Conservation (phyloP, 108 stramenopile species). For the Skeletonema menzelii region DNA sequence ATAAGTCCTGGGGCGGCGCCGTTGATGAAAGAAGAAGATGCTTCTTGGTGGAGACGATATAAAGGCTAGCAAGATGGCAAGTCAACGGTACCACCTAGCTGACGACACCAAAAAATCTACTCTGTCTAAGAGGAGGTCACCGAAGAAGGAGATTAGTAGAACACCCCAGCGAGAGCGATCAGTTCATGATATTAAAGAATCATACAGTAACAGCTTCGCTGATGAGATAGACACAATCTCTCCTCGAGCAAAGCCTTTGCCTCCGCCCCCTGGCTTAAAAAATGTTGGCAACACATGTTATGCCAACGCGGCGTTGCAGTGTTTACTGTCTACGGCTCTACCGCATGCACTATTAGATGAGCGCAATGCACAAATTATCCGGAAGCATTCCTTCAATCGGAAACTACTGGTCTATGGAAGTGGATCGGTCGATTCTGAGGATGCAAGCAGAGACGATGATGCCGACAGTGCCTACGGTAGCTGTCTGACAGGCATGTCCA, state of each 20-base stretch:
- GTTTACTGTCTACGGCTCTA: constrained; percentile 71
- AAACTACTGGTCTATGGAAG: constrained; percentile 67
- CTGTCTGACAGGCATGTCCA: constrained; percentile 37
- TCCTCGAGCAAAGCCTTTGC: constrained; percentile 7
- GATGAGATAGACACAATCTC: background rate
- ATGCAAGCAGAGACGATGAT: constrained; percentile 21
- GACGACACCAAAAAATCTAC: background rate
- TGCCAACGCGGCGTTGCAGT: constrained; percentile 83
- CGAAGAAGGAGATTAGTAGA: background rate
- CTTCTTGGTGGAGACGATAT: background rate
- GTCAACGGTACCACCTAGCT: too few relatives aligned
- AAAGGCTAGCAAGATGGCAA: background rate
- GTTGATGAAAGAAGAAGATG: background rate
- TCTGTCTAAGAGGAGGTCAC: background rate
- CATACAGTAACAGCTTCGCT: background rate
- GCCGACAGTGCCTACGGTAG: constrained; percentile 26
- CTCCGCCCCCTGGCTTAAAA: constrained; percentile 68
- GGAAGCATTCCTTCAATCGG: constrained; percentile 79
- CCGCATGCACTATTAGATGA: constrained; percentile 76
- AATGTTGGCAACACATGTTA: constrained; percentile 89
- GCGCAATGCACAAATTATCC: constrained; percentile 62
- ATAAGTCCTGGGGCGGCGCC: background rate
- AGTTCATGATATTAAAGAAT: background rate
- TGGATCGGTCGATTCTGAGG: constrained; percentile 66
- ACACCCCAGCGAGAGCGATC: background rate